Evolutionary conservation across 345 rosid genomes (phyloP).

Genomic region (Nasturtium officinale): DNA sequence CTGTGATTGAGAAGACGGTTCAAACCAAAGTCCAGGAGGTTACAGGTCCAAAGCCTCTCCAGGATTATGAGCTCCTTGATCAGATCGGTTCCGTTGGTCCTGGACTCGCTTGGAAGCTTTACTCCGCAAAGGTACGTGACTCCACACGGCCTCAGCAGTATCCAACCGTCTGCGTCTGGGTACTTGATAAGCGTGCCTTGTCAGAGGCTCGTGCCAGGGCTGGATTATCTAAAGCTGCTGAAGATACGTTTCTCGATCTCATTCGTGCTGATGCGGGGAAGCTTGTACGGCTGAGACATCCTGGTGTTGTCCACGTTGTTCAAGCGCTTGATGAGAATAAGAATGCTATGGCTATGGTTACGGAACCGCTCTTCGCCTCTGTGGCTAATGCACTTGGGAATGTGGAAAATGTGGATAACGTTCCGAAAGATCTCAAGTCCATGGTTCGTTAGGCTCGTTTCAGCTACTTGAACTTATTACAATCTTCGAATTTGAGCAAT

Average conservation of each 20-base stretch:
- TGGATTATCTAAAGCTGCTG: constrained; percentile 77
- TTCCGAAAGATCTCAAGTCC: constrained; percentile 78
- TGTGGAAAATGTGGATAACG: constrained; percentile 66
- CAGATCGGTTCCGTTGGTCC: constrained; percentile 63
- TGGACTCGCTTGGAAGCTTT: constrained; percentile 73
- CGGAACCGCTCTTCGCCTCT: constrained; percentile 86
- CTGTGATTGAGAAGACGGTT: constrained; percentile 91
- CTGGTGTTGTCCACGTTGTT: constrained; percentile 92
- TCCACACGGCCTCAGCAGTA: constrained; percentile 76
- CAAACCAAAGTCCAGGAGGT: constrained; percentile 98
- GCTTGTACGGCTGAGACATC: constrained; percentile 84
- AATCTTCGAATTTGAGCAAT: not conserved
- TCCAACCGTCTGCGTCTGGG: constrained; percentile 90
- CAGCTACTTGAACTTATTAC: not conserved
- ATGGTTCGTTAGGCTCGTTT: constrained; percentile 52
- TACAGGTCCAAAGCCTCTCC: constrained; percentile 85
- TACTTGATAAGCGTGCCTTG: constrained; percentile 77
- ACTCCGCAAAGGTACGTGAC: constrained; percentile 75
- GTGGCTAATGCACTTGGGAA: constrained; percentile 82
- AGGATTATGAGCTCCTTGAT: constrained; percentile 81
- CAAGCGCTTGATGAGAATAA: constrained; percentile 98
- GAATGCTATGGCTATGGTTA: constrained; percentile 95
- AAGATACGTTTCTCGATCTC: constrained; percentile 79
- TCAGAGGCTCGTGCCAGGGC: constrained; percentile 76
- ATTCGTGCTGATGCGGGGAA: constrained; percentile 77